Conservation (phyloP, 805 yeast species). For the Saturnispora mendoncae region DNA sequence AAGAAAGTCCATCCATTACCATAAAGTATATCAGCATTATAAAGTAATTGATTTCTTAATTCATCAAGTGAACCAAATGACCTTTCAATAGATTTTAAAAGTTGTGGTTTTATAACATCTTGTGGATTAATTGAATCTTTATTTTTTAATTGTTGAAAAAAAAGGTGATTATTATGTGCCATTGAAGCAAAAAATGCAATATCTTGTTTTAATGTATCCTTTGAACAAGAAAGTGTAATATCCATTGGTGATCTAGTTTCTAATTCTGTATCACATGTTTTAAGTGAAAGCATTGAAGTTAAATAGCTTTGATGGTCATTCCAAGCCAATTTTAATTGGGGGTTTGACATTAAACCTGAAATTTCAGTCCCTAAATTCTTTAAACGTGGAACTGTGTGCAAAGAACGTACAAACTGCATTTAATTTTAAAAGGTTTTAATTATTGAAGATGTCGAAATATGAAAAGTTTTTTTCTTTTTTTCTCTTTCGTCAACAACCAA, state of each 20-base stretch:
- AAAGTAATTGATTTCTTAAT: slow-evolving; percentile 41
- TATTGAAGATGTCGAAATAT: no score
- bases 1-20: slow-evolving; percentile 74
- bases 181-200: slow-evolving; percentile 86
- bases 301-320: slow-evolving; percentile 62
- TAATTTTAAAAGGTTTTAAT: no score
- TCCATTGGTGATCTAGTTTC: slow-evolving; percentile 73
- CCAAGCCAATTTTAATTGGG: slow-evolving; percentile 74
- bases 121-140: slow-evolving; percentile 15
- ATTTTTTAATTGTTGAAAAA: slow-evolving; percentile 52
- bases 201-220: slow-evolving; percentile 54
- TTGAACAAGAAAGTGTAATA: slow-evolving; percentile 56
- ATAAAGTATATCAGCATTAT: slow-evolving; percentile 41
- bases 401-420: slow-evolving; percentile 3
- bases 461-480: neutral
- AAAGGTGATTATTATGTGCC: slow-evolving; percentile 86
- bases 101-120: slow-evolving; percentile 21
- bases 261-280: slow-evolving; percentile 70
- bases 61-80: slow-evolving; percentile 39
- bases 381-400: slow-evolving; percentile 7
- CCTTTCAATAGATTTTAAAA: slow-evolving; percentile 28
- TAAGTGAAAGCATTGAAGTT: slow-evolving; percentile 49
- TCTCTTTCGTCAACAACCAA: no score
- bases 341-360: slow-evolving; percentile 51
- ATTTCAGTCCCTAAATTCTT: slow-evolving; percentile 35